Conservation (phyloP, 805 yeast species). For the Tetrapisispora pingtungensis region DNA sequence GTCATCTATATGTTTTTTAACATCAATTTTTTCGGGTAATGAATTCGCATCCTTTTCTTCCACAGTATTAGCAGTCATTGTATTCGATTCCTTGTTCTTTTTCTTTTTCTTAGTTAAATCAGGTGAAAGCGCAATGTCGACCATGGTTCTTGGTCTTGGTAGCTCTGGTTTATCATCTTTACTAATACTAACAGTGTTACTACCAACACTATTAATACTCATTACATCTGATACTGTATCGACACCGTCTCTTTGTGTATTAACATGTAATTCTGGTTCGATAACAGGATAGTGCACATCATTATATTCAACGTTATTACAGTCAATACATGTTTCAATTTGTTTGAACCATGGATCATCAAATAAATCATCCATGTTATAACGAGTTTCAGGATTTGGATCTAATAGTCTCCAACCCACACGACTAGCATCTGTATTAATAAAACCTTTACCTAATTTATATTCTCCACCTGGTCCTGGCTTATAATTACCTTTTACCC, state of each 20-base stretch:
- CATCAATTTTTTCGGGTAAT: not conserved
- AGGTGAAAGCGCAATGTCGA: conserved; percentile 18
- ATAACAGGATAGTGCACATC: not conserved
- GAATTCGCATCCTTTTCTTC: not conserved
- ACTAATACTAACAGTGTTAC: not conserved
- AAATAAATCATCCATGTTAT: conserved; percentile 43
- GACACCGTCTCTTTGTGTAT: not conserved
- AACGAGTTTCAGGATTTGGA: conserved; percentile 46
- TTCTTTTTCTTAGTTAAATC: not conserved
- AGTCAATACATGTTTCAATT: conserved; percentile 44
- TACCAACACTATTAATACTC: not conserved
- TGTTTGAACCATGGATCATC: conserved; percentile 54
- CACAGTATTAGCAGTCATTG: not conserved
- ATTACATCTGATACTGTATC: not conserved
- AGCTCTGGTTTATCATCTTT: not conserved
- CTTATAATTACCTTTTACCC: conserved; percentile 34
- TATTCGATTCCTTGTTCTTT: conserved; percentile 1
- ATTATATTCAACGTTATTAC: conserved; percentile 6
- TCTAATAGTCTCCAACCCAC: conserved; percentile 68
- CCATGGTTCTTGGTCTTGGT: conserved; percentile 17
- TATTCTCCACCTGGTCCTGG: conserved; percentile 66
- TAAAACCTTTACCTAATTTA: conserved; percentile 54
- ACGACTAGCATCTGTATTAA: conserved; percentile 51
- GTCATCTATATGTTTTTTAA: not conserved
- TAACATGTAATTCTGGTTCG: conserved; percentile 1